phyloP scores from a whole-genome alignment of 1,284 basidiomycete genomes.

The Cryptococcus sp. region DNA sequence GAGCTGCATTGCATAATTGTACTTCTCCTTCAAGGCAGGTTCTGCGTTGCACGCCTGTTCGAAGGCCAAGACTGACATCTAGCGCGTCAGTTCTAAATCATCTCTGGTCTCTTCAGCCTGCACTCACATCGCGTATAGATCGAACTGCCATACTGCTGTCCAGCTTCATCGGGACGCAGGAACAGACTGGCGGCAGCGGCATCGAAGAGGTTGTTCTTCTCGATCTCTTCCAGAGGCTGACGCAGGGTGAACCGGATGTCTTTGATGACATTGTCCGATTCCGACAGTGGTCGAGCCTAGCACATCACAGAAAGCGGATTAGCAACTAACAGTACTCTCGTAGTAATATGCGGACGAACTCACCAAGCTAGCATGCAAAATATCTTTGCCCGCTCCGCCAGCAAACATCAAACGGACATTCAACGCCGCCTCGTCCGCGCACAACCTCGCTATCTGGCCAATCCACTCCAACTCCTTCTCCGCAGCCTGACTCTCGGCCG shows the following conservation, averaged over 20 bases:
- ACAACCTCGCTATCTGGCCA: conserved; percentile 3
- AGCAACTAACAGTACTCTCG: background rate
- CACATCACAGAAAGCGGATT: background rate
- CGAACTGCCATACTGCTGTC: background rate
- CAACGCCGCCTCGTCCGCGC: conserved; percentile 4
- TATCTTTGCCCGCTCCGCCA: conserved; percentile 11
- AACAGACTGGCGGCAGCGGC: conserved; percentile 9
- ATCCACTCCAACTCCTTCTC: conserved; percentile 9
- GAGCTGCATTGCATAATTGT: conserved; percentile 13
- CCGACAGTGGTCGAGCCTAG: conserved; percentile 5
- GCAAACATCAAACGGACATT: conserved; percentile 12
- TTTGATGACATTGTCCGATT: conserved; percentile 8
- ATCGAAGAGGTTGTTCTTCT: conserved; percentile 4
- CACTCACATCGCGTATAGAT: conserved; percentile 3
- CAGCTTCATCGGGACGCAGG: conserved; percentile 6
- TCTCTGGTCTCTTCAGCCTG: background rate
- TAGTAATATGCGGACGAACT: background rate
- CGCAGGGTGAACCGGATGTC: conserved; percentile 7
- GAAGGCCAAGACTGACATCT: conserved; percentile 6
- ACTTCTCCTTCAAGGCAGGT: conserved; percentile 1
- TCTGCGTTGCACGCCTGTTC: conserved; percentile 11
- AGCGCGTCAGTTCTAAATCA: background rate
- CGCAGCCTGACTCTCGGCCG: background rate
- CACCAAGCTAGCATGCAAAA: conserved; percentile 13
- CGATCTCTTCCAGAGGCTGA: conserved; percentile 7